Evolutionary conservation across 345 rosid genomes (phyloP), one percentile per base, ranked within the genome.

Genomic region (Salix viminalis): DNA sequence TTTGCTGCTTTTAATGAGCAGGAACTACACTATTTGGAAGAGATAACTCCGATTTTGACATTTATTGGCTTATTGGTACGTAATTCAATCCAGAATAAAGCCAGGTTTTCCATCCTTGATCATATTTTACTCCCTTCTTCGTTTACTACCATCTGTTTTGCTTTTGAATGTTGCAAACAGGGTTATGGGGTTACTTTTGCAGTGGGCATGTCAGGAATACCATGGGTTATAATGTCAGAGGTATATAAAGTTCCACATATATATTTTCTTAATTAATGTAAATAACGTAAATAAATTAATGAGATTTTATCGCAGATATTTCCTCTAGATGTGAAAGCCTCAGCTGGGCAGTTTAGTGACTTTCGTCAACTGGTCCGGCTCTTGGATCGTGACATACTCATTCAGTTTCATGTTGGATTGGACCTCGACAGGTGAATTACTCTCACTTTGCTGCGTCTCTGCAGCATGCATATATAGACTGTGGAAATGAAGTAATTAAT

Each of bases 171-270:
- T 42, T 42, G 41, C 7, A 28, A 30, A 12, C 72, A 54, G 89
- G 91, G 81, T 84, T 26, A 84, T 65, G 74, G 84, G 3, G 89
- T 83, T 69, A 85, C 91, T 3, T 84, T 86, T 69, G 81, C 94
- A 26, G 44, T 92, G 18, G 97, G 94, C 75, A 89, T 91, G 83
- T 90, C 90, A 83, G 91, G 91, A 67, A 86, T 92, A 69, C 92
- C 97, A 6, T 91, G 94, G 96, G 87, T 89, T 61, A 90, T 92
- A 77, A 89, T 92, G 85, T 91, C 96, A 4, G 97, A 92, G 97
- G 97, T 92, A 86, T 36, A 36, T 36, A 36, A 36, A 7, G 37
- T 36, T 36, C 37, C 14, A 6, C 18, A n/a, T 9, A 26, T 9
- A 26, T 28, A 16, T 6, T 14, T 65, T 64, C 62, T 42, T 42